A percentile compares a stretch with the other conserved stretches of the same genome.
Evolutionary conservation across 75 land plant genomes (phyloP).

Genomic region (Selaginella moellendorffii): DNA sequence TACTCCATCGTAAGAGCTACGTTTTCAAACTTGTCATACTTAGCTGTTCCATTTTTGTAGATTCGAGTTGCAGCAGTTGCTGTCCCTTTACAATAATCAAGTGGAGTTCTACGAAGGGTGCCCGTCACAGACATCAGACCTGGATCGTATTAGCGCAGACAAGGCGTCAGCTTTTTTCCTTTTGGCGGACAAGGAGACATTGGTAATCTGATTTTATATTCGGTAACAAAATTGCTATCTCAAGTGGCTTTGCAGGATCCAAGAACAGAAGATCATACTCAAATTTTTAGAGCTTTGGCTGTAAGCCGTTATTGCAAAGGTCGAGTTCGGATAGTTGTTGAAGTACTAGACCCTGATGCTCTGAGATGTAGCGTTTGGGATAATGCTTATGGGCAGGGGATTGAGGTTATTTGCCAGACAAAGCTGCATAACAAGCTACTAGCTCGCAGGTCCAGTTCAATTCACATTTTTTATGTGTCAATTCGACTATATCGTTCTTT

Average conservation of each 20-base stretch:
- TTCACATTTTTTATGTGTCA: no score
- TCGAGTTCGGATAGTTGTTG: conserved; percentile 19
- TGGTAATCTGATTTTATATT: conserved; percentile 10
- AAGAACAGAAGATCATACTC: conserved; percentile 16
- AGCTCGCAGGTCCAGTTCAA: conserved; percentile 17
- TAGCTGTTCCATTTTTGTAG: conserved; percentile 8
- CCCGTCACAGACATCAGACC: conserved; percentile 19
- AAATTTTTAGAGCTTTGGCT: conserved; percentile 21
- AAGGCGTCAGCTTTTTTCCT: conserved; percentile 27
- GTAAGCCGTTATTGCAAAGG: conserved; percentile 15
- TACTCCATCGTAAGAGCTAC: conserved; percentile 23
- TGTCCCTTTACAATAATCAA: conserved; percentile 17
- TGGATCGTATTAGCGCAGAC: conserved; percentile 21
- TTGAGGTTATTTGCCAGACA: conserved; percentile 18
- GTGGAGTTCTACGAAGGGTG: conserved; percentile 28
- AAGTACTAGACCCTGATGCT: conserved; percentile 22
- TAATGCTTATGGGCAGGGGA: conserved; percentile 10
- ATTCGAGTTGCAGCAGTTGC: conserved; percentile 20
- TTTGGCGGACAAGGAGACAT: conserved; percentile 21
- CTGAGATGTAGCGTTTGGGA: conserved; percentile 21
- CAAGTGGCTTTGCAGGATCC: conserved; percentile 10
- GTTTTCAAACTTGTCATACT: not conserved
- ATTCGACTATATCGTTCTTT: not conserved
- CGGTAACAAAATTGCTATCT: not conserved
- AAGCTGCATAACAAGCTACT: conserved; percentile 19